Evolutionary conservation across 2,329 filamentous ascomycete species (phyloP), one percentile per base, ranked within the genome.

Genomic region (Botryotinia convoluta): DNA sequence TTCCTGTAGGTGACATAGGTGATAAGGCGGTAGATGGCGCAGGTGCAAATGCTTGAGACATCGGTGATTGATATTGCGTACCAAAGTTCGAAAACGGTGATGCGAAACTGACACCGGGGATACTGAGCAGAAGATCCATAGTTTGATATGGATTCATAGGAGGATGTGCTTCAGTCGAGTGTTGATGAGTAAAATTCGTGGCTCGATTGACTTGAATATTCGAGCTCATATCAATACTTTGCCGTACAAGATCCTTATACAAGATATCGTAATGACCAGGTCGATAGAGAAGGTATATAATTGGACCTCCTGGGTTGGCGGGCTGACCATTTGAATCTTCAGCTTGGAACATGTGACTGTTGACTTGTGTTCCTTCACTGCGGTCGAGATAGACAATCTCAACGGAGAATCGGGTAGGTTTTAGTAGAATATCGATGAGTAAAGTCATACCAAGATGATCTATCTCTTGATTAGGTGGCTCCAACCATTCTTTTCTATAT

Each of bases 201-300:
- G 85, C 87, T 37, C 87, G 84, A 77, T 89, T 84, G 63, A 91
- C 86, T 76, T 89, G 87, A 62, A 90, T 76, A 51, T 78, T 80
- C 74, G 82, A 80, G 18, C 79, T 75, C 68, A 79, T 79, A 74
- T 71, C 68, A n/a, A 77, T 57, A 16, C 75, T 67, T 65, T 77
- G 74, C 45, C 69, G 71, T 57, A 76, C 44, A 69, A 79, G 73
- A 72, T 86, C 84, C 80, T 89, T 91, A 85, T 99, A 99, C 48
- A 98, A 87, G 75, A 99, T 91, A 82, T 98, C 96, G 82, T 98
- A 99, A 83, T 98, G 96, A 74, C 93, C 94, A 60, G 85, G 97
- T 81, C 84, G 90, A 87, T 84, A 95, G 80, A 86, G 87, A 74
- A 87, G 84, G 77, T 89, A 85, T 51, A 91, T 88, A 45, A 88